Evolutionary conservation across 179 eudicot species (phyloP).

Genomic region (Spergularia azorica): DNA sequence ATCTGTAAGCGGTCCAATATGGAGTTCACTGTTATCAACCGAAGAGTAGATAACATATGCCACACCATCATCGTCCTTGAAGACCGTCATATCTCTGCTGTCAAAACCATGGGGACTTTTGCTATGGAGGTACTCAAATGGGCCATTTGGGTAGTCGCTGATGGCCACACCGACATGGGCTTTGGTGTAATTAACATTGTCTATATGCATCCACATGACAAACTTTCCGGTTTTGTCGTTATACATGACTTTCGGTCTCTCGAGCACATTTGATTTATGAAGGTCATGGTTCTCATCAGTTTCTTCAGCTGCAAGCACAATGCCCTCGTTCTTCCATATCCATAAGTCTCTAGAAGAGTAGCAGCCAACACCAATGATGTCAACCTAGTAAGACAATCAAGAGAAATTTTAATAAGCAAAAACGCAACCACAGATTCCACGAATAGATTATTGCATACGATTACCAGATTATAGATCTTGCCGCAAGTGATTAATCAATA

Average conservation of each 20-base stretch:
- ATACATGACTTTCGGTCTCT: constrained; percentile 92
- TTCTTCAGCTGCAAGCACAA: constrained; percentile 82
- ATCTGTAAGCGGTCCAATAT: constrained; percentile 71
- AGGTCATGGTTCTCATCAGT: constrained; percentile 81
- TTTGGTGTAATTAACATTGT: constrained; percentile 84
- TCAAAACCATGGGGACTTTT: constrained; percentile 83
- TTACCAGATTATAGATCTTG: no score
- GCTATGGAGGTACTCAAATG: constrained; percentile 78
- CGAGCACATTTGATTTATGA: constrained; percentile 83
- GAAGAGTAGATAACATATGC: constrained; percentile 92
- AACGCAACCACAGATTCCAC: background rate
- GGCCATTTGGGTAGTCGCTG: constrained; percentile 77
- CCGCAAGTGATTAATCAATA: no score
- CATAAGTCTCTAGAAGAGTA: constrained; percentile 95
- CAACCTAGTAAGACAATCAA: constrained; percentile 54
- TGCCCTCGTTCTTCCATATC: constrained; percentile 96
- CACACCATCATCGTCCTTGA: constrained; percentile 79
- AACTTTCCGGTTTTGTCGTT: constrained; percentile 69
- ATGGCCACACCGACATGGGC: constrained; percentile 83
- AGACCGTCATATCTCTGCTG: constrained; percentile 90
- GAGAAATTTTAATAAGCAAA: background rate
- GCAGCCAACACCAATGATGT: constrained; percentile 91
- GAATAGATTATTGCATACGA: no score
- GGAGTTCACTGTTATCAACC: constrained; percentile 87
- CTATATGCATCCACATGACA: constrained; percentile 99